phyloP scores from a whole-genome alignment of 2,329 filamentous ascomycete genomes.

The Colletotrichum sp. region DNA sequence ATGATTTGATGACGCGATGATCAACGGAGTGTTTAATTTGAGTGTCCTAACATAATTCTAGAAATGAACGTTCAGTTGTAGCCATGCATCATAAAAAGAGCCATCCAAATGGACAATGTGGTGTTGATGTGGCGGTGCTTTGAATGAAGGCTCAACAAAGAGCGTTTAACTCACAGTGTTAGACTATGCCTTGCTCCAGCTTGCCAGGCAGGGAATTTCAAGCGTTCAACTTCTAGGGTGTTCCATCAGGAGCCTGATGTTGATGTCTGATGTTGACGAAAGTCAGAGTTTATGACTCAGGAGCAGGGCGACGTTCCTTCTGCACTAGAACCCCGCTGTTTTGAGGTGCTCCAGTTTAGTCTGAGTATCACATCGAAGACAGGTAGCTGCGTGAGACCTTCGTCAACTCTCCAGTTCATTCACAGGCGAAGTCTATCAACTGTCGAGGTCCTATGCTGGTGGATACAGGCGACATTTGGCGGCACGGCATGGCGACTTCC shows the following conservation, averaged over 20 bases:
- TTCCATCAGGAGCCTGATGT: too few relatives aligned
- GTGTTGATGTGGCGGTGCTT: not conserved
- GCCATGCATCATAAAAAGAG: rapidly evolving
- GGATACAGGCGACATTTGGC: rapidly evolving
- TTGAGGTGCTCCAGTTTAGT: not conserved
- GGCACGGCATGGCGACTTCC: not conserved
- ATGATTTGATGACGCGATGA: rapidly evolving
- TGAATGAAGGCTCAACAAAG: rapidly evolving
- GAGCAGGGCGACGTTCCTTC: rapidly evolving
- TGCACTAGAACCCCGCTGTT: rapidly evolving
- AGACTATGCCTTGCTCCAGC: too few relatives aligned
- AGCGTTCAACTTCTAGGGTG: too few relatives aligned
- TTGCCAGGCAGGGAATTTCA: rapidly evolving
- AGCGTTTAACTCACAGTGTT: too few relatives aligned
- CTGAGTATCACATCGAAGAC: not conserved
- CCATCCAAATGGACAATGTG: rapidly evolving
- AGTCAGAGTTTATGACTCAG: too few relatives aligned
- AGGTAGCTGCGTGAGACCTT: not conserved
- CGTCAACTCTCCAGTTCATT: not conserved
- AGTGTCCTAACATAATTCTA: not conserved
- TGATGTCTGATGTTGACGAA: too few relatives aligned
- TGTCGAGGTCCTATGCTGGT: rapidly evolving
- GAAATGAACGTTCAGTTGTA: not conserved
- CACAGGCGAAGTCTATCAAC: too few relatives aligned
- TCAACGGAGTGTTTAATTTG: not conserved